These are phyloP conservation scores for Mucor mucedo DNA, from an alignment of 371 early-diverging fungal genomes.

Conservation along the genomic window DNA sequence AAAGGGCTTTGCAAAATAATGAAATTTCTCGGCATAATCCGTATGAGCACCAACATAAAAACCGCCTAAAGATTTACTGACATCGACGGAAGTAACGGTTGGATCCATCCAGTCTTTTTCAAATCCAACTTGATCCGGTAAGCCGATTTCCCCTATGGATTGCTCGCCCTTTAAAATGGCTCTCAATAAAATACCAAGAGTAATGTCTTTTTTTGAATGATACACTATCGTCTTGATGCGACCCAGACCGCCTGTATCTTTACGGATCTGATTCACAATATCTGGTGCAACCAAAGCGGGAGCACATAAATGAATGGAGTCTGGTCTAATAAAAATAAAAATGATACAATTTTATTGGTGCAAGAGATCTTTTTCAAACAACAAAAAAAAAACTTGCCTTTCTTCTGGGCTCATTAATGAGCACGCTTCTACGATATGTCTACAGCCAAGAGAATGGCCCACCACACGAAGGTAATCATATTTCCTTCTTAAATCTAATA, in stretches of 20 bases:
- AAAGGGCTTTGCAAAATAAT: conserved; percentile 37
- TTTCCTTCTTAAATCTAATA: conserved; percentile 44
- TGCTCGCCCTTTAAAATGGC: conserved; percentile 42
- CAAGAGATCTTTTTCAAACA: background rate
- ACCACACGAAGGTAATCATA: conserved; percentile 51
- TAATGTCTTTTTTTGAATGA: conserved; percentile 50
- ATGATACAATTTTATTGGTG: no score
- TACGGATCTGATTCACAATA: conserved; percentile 33
- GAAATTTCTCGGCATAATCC: conserved; percentile 53
- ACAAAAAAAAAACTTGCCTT: conserved; percentile 26
- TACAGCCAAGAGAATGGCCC: conserved; percentile 53
- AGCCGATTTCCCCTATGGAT: conserved; percentile 51
- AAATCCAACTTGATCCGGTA: conserved; percentile 23
- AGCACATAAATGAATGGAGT: conserved; percentile 54
- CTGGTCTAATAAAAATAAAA: conserved; percentile 34
- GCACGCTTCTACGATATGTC: conserved; percentile 56
- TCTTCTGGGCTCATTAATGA: conserved; percentile 39
- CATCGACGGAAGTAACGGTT: conserved; percentile 40
- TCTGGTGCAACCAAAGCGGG: conserved; percentile 48
- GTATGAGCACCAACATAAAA: conserved; percentile 52
- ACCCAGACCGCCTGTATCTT: conserved; percentile 38
- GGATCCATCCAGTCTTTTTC: conserved; percentile 32
- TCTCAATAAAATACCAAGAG: conserved; percentile 47
- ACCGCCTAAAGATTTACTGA: conserved; percentile 43
- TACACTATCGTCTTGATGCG: conserved; percentile 41